phyloP scores from a whole-genome alignment of 257 asterid genomes.

The Catharanthus roseus region DNA sequence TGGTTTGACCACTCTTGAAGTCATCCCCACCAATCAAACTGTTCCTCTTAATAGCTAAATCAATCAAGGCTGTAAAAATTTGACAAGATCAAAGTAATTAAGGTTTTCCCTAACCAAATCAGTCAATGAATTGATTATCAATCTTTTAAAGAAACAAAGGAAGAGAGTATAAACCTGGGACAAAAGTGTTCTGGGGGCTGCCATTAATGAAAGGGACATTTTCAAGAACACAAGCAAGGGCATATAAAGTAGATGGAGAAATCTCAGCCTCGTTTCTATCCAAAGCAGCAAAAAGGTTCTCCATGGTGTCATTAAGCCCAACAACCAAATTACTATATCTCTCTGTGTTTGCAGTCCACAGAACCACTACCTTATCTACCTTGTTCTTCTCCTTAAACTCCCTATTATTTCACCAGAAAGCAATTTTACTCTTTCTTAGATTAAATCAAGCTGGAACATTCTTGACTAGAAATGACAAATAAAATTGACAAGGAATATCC shows the following conservation, averaged over 20 bases:
- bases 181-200: slow-evolving; percentile 98
- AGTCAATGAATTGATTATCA: too few species aligned
- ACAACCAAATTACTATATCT: slow-evolving; percentile 79
- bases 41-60: slow-evolving; percentile 76
- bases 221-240: slow-evolving; percentile 74
- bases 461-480: background rate
- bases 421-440: background rate
- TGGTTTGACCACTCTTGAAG: slow-evolving; percentile 97
- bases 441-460: background rate
- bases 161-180: slow-evolving; percentile 51
- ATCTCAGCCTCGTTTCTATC: slow-evolving; percentile 79
- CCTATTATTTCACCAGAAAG: slow-evolving; percentile 33
- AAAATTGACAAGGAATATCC: background rate
- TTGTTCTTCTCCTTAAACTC: slow-evolving; percentile 86
- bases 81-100: background rate
- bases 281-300: slow-evolving; percentile 69
- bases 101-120: background rate
- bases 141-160: background rate
- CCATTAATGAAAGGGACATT: slow-evolving; percentile 88
- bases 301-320: slow-evolving; percentile 80
- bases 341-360: slow-evolving; percentile 99
- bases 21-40: slow-evolving; percentile 95
- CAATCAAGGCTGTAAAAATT: slow-evolving; percentile 57
- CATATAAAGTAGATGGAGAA: slow-evolving; percentile 80
- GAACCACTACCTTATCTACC: slow-evolving; percentile 76